Percentiles rank a stretch among this genome's conserved stretches.
phyloP scores from a whole-genome alignment of 306 rosid species.

The Malus asiatica region DNA sequence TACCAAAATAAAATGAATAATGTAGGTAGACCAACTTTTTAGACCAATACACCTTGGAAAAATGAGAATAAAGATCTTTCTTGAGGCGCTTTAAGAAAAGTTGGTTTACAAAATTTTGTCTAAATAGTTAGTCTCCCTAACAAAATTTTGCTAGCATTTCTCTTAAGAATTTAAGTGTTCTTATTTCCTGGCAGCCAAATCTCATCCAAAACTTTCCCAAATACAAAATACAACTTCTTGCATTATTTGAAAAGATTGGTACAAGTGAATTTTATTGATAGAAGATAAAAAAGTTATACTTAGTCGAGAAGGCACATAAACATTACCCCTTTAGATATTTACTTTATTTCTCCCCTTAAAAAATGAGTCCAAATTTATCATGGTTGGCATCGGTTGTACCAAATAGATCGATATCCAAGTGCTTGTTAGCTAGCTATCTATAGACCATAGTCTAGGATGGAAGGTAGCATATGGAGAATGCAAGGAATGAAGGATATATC shows the following conservation, averaged over 20 bases:
- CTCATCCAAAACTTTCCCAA: background rate
- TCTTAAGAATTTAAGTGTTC: background rate
- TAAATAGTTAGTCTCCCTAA: no score
- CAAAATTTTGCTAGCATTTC: no score
- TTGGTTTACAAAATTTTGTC: no score
- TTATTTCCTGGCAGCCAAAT: background rate
- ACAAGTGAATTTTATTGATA: background rate
- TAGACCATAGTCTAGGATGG: background rate
- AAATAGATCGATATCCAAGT: background rate
- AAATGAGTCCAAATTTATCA: background rate
- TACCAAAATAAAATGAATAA: no score
- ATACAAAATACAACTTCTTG: background rate
- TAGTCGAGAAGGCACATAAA: no score
- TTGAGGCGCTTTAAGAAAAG: no score
- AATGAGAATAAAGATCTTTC: no score
- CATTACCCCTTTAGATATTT: no score
- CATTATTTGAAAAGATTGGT: background rate
- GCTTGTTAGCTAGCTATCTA: background rate
- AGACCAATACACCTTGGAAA: no score
- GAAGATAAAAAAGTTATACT: no score
- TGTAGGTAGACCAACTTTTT: no score
- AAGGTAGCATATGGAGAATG: background rate
- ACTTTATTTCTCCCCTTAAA: background rate
- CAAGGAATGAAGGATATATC: background rate
- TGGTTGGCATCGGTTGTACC: background rate